Evolutionary conservation across 2,329 filamentous ascomycete genomes (phyloP), one percentile per base, ranked within the genome.

Genomic region (Botrytis cinerea): DNA sequence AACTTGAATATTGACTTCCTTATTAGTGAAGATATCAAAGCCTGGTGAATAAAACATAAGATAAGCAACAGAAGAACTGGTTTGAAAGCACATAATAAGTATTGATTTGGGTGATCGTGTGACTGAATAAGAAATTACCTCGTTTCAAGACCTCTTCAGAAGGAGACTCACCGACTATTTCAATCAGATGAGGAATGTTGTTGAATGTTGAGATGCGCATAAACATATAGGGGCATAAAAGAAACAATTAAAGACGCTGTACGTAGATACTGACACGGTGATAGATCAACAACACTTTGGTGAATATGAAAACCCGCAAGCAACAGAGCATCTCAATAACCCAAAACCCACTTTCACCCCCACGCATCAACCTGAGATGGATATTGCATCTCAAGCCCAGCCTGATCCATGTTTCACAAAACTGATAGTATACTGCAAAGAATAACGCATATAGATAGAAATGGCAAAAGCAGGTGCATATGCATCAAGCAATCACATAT

Each of bases 381-480:
- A 66, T 12, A 8, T 64, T 22, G 32, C 28, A 64, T 14, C 22
- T 18, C 63, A 40, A 67, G 46, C 45, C 22, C 32, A 67, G 28
- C 22, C 63, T 25, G 38, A 38, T 51, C 12, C 32, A n/a, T 40
- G 32, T 54, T 54, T n/a, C 32, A 54, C 32, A 54, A 22, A 28
- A 32, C 16, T 20, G 12, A 46, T 28, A 20, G 9, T 8, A 28
- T 40, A 8, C 46, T 54, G 22, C 32, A 67, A 20, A 67, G 32
- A 25, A 67, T 5, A n/a, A 67, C 22, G 35, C 12, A 51, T 38
- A 3, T 51, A 67, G 16, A 51, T 54, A 12, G n/a, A 35, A 67
- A 51, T 8, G 45, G 51, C 45, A n/a, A n/a, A 67, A 67, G 14
- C 28, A 67, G 45, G 28, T 67, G 32, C 46, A 67, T 67, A 20